These are phyloP conservation scores for Colletotrichum tabaci DNA, from an alignment of 2,329 filamentous ascomycete genomes.

Conservation along the genomic window DNA sequence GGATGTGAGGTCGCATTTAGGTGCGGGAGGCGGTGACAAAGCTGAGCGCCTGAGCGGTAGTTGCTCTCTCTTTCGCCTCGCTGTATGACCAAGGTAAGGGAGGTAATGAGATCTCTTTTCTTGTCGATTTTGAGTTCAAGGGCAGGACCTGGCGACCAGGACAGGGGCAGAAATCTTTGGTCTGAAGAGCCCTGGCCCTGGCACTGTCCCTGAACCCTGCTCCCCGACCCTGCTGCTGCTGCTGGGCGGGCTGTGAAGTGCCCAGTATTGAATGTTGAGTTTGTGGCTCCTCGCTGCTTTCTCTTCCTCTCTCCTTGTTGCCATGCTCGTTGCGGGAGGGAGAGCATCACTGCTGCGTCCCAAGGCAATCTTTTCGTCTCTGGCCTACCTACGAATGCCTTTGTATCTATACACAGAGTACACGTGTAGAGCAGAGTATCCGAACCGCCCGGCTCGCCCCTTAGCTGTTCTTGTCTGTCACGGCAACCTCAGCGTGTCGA, in stretches of 20 bases:
- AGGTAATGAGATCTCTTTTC: neutral
- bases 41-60: conserved; percentile 23
- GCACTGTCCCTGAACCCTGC: conserved; percentile 7
- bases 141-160: conserved; percentile 20
- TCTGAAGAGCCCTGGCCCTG: neutral
- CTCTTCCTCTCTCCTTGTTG: neutral
- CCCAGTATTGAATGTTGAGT: too few relatives aligned
- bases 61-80: neutral
- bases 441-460: too few relatives aligned
- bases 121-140: conserved; percentile 30
- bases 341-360: conserved; percentile 12
- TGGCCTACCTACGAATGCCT: too few relatives aligned
- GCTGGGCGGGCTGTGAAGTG: neutral
- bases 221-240: conserved; percentile 3
- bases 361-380: neutral
- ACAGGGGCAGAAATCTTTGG: conserved; percentile 17
- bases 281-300: conserved; percentile 8
- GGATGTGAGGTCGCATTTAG: conserved; percentile 37
- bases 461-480: neutral
- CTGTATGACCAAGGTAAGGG: neutral
- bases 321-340: neutral
- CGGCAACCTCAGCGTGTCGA: conserved; percentile 5
- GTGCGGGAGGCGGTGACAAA: conserved; percentile 24
- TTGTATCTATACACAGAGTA: too few relatives aligned
- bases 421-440: too few relatives aligned